Base-by-base conservation (phyloP, 305 asterid species). In the Striga hermonthica region DNA sequence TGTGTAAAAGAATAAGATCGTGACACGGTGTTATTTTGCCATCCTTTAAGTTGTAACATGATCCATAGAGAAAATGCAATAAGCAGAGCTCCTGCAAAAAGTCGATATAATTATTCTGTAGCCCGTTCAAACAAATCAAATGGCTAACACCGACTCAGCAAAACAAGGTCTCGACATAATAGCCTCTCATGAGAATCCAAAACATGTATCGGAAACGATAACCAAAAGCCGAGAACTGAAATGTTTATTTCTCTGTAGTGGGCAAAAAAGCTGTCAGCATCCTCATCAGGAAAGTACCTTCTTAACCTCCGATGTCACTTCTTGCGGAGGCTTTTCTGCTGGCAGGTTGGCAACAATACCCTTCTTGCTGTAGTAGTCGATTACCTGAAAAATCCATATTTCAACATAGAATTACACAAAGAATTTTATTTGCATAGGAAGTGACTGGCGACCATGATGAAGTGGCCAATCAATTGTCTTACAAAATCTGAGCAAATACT, bases 261-360 rank as follows among this genome's bases (percentile, higher is more conserved):
- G 28, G 58, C 60, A 8, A 35, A 64, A 16, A 50, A 50, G 7
- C 7, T 15, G 11, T 38, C 57, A 16, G 47, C 3, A 7, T 52
- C 28, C 40, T 56, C 52, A 73, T 73, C 81, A 87, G 60, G 89
- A 81, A 39, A 87, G 84, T 12, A 70, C 86, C 80, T 84, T 85
- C 78, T 80, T 77, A 67, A 89, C 88, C 82, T 87, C 95, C 36
- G 74, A 48, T 1, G 87, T 74, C 50, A 87, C 97, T 60, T 78
- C 88, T 55, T 75, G 84, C 10, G 95, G 94, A 57, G 86, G 80
- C 78, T 84, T 90, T 74, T 90, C 95, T 9, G 95, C 97, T 4
- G 87, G 95, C 58, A 90, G 88, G 75, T 76, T 82, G 11, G 86
- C 90, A 70, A 84, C 90, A 12, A 79, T 68, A 37, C 90, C 88